Evolutionary conservation across 2,329 filamentous ascomycete species (phyloP), one percentile per base, ranked within the genome.

Genomic region (Phaeophleospora eucalypticola): DNA sequence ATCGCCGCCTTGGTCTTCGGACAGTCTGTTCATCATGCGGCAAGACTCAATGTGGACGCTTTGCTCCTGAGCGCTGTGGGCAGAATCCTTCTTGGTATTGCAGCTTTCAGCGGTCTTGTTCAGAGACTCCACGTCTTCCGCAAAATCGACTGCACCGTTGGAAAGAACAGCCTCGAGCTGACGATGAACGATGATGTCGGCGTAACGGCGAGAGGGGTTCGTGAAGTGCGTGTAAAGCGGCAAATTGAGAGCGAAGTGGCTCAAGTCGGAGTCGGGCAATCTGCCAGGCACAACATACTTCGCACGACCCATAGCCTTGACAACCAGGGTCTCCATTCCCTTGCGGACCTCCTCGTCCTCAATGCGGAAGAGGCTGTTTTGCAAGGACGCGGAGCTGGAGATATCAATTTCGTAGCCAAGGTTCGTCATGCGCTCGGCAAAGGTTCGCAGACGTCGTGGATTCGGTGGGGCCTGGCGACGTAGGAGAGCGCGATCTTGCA

Each of bases 21-120:
- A 83, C 69, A 86, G 87, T 74, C 87, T 89, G 71, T 97, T 90
- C 87, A 98, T 96, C 61, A 83, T 84, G 59, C 93, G 86, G 76
- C 93, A 98, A 4, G 91, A 89, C 67, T 97, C 93, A 54, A 98
- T 96, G 71, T 98, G 93, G 41, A 98, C 89, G 68, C 93, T 97
- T 73, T 98, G 93, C 69, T 98, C 93, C 68, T 98, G 93, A 12
- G 93, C 93, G 63, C 89, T 93, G 72, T 95, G 91, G 1, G 93
- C 89, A 10, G 90, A 97, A 66, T 98, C 93, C 70, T 97, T 98
- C 83, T 97, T 98, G 65, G 87, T 95, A 75, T 98, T 98, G 78
- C 89, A 95, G 58, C 88, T 82, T 70, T 98, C 93, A 7, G 90
- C 87, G 41, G 87, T 95, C 81, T 97, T 98, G 61, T 83, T 83